Evolutionary conservation across 1,139 yeast species (phyloP).

Genomic region (Kodamaea suecica): DNA sequence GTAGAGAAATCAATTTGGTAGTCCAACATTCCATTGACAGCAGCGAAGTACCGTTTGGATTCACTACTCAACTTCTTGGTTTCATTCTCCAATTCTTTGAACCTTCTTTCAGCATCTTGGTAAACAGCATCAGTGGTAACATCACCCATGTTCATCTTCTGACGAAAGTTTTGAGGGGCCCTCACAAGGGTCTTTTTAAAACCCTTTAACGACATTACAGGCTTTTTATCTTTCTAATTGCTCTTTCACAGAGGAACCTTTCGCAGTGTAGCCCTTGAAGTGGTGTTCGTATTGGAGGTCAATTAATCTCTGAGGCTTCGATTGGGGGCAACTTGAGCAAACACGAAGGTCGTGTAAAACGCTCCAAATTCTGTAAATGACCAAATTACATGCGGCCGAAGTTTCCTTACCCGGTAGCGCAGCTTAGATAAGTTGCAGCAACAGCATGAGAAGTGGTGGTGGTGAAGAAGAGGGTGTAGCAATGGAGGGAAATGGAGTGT

Average conservation of each 20-base stretch:
- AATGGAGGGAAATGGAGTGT: too few relatives aligned
- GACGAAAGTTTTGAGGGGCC: slow-evolving; percentile 79
- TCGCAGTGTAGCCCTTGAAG: too few relatives aligned
- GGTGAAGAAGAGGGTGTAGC: too few relatives aligned
- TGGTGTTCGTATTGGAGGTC: too few relatives aligned
- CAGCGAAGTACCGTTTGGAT: slow-evolving; percentile 81
- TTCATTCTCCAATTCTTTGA: slow-evolving; percentile 85
- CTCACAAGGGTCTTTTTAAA: slow-evolving; percentile 80
- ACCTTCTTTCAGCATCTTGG: slow-evolving; percentile 91
- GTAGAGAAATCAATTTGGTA: slow-evolving; percentile 91
- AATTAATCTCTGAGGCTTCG: too few relatives aligned
- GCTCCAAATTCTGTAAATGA: too few relatives aligned
- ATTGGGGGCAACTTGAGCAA: too few relatives aligned
- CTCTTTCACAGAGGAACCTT: background rate
- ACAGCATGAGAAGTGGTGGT: too few relatives aligned
- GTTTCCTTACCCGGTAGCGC: too few relatives aligned
- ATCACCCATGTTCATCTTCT: slow-evolving; percentile 82
- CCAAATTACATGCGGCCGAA: too few relatives aligned
- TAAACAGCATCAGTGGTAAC: slow-evolving; percentile 84
- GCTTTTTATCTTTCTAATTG: slow-evolving; percentile 5
- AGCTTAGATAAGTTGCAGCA: too few relatives aligned
- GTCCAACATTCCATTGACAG: slow-evolving; percentile 89
- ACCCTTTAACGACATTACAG: slow-evolving; percentile 96
- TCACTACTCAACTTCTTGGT: slow-evolving; percentile 89
- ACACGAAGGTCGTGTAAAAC: too few relatives aligned